These are phyloP conservation scores for Lithohypha guttulata DNA, from an alignment of 2,329 filamentous ascomycete genomes.

Conservation along the genomic window DNA sequence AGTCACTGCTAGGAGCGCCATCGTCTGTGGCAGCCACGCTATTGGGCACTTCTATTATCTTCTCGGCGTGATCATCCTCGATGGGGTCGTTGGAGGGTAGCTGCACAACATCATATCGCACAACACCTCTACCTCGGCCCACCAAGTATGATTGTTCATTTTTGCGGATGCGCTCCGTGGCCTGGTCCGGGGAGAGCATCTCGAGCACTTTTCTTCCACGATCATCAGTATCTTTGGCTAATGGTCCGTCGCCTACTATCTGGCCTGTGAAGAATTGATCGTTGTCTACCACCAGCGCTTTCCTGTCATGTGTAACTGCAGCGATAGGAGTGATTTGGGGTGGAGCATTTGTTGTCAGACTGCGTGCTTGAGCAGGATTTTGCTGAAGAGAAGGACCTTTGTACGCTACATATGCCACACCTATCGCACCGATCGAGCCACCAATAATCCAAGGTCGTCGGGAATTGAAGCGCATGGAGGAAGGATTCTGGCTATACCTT, in stretches of 20 bases:
- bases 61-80: conserved; percentile 95
- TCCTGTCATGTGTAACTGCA: conserved; percentile 30
- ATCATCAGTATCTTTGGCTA: conserved; percentile 79
- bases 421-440: conserved; percentile 37
- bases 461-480: conserved; percentile 40
- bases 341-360: conserved; percentile 14
- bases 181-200: conserved; percentile 94
- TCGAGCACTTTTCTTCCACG: conserved; percentile 78
- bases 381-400: conserved; percentile 26
- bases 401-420: conserved; percentile 40
- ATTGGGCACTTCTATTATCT: conserved; percentile 82
- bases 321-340: conserved; percentile 24
- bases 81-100: conserved; percentile 95
- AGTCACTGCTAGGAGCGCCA: conserved; percentile 59
- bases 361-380: conserved; percentile 13
- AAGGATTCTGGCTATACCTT: conserved; percentile 30
- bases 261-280: conserved; percentile 83
- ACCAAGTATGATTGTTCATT: conserved; percentile 89
- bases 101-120: conserved; percentile 90
- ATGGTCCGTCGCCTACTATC: conserved; percentile 71
- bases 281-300: conserved; percentile 75
- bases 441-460: conserved; percentile 39
- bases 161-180: conserved; percentile 74
- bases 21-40: conserved; percentile 45
- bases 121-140: conserved; percentile 77